phyloP scores from a whole-genome alignment of 2,329 filamentous ascomycete genomes.

The Penicillium sp. region DNA sequence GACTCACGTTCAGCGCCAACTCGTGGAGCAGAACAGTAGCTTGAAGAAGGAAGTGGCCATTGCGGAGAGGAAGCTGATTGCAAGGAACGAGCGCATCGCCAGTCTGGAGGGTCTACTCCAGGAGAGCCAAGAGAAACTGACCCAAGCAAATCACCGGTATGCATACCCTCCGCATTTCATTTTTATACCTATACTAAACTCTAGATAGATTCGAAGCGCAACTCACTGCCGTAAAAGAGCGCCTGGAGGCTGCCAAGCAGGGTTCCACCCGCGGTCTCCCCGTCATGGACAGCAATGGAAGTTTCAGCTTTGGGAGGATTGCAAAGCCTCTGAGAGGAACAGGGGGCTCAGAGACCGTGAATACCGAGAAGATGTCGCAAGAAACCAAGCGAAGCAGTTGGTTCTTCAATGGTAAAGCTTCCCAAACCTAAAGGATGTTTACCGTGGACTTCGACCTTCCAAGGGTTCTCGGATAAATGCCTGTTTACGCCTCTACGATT shows the following conservation, averaged over 20 bases:
- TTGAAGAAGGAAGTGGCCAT: conserved; percentile 99
- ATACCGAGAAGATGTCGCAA: conserved; percentile 17
- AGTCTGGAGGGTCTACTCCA: conserved; percentile 88
- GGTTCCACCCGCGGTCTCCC: conserved; percentile 84
- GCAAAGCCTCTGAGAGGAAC: conserved; percentile 64
- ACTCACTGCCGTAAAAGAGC: conserved; percentile 95
- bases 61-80: conserved; percentile 94
- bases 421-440: conserved; percentile 15
- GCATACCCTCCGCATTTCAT: conserved; percentile 34
- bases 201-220: conserved; percentile 85
- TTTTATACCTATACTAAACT: conserved; percentile 11
- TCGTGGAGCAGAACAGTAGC: conserved; percentile 95
- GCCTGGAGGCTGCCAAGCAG: conserved; percentile 90
- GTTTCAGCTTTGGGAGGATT: conserved; percentile 67
- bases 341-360: conserved; percentile 37
- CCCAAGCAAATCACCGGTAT: conserved; percentile 94
- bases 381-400: conserved; percentile 58
- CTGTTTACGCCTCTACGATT: conserved; percentile 2
- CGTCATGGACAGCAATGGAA: conserved; percentile 62
- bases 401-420: conserved; percentile 48
- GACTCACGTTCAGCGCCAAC: conserved; percentile 93
- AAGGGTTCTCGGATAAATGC: background rate
- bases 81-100: conserved; percentile 93
- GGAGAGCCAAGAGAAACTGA: conserved; percentile 98
- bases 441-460: background rate